phyloP scores from a whole-genome alignment of 148 eudicot genomes.

The Pharnaceum exiguum region DNA sequence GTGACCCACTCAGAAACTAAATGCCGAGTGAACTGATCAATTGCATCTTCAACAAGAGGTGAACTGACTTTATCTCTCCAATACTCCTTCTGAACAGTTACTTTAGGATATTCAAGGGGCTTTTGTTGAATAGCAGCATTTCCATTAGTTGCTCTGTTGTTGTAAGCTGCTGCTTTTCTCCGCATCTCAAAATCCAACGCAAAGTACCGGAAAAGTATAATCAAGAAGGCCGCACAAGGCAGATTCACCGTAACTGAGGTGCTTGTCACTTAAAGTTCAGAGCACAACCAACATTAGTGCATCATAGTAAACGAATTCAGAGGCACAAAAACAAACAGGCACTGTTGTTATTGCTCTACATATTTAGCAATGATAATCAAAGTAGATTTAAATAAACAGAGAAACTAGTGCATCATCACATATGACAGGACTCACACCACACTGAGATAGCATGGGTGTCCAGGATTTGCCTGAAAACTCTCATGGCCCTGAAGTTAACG shows the following conservation, averaged over 20 bases:
- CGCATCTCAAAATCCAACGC: conserved; percentile 71
- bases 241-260: conserved; percentile 92
- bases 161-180: conserved; percentile 77
- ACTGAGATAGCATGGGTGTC: too few species aligned
- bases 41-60: conserved; percentile 83
- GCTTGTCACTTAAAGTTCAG: conserved; percentile 74
- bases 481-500: too few species aligned
- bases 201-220: conserved; percentile 67
- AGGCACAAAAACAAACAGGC: not conserved
- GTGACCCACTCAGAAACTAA: conserved; percentile 95
- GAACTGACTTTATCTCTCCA: conserved; percentile 91
- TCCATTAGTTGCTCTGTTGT: conserved; percentile 43
- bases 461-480: too few species aligned
- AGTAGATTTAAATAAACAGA: too few species aligned
- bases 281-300: conserved; percentile 9
- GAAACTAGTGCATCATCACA: too few species aligned
- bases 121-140: conserved; percentile 35
- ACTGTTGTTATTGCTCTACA: not conserved
- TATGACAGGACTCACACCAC: too few species aligned
- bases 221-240: conserved; percentile 66
- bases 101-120: conserved; percentile 37
- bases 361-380: not conserved
- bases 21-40: conserved; percentile 83
- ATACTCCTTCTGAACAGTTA: conserved; percentile 38
- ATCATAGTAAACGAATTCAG: not conserved